Evolutionary conservation across 2,329 filamentous ascomycete genomes (phyloP), one percentile per base, ranked within the genome.

Genomic region (Apiospora sp.): DNA sequence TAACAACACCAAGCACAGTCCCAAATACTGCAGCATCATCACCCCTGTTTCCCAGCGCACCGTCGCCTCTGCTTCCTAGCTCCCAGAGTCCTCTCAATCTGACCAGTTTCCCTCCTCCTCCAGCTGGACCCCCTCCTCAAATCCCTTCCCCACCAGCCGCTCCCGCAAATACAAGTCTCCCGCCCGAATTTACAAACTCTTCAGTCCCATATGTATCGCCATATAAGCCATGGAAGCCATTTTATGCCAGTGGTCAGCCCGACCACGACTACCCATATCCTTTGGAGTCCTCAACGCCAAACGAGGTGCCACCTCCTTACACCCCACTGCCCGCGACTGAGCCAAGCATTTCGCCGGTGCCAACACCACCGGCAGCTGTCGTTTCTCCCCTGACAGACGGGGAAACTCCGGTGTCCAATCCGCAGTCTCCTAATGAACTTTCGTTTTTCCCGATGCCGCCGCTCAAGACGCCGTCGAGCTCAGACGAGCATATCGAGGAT

Each of bases 71-170:
- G 27, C 70, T 27, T 37, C 24, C 68, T 4, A 37, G 69, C n/a
- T 16, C 37, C 7, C 58, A 41, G 27, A 73, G 34, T 67, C 69
- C 72, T 24, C 51, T 37, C 43, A 48, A 71, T 27, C 46, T 73
- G 10, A 73, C 72, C 19, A 71, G 69, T 51, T 73, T 74, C 19
- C 75, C 75, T 13, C 75, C 75, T 7, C 75, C 76, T 10, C 75
- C 75, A 22, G 72, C 75, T 4, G 74, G 74, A 16, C 71, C 71
- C n/a, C 74, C 74, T 48, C 73, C 73, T 16, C 71, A 68, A 34
- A 72, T 67, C 13, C 64, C 58, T 27, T 43, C 54, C 44, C 69
- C 69, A 16, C n/a, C 34, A 34, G 7, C 49, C 44, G 69, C 19
- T 30, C 30, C 10, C 8, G 19, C 12, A 10, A 41, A 8, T 22